A percentile compares a stretch with the other conserved stretches of the same genome.
Conservation (phyloP, 2,329 filamentous ascomycete species). For the Proliferodiscus dingleyae region DNA sequence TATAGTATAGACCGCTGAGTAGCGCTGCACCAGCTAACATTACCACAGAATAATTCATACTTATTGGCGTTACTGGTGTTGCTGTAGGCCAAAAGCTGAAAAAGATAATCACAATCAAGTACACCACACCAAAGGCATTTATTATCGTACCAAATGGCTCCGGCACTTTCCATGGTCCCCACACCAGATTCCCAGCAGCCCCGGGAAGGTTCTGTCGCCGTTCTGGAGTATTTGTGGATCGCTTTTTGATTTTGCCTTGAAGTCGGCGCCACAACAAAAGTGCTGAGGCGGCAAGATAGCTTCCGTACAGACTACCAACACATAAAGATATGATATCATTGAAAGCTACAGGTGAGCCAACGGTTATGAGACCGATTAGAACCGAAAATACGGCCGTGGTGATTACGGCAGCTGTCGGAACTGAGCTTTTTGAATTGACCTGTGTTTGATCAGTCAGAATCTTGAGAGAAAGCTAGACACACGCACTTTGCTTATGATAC, state of each 20-base stretch:
- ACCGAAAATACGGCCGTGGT: constrained; percentile 29
- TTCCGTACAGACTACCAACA: constrained; percentile 34
- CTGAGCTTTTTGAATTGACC: constrained; percentile 2
- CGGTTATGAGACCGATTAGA: constrained; percentile 34
- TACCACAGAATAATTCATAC: constrained; percentile 37
- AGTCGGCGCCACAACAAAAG: constrained; percentile 29
- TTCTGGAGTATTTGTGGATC: neutral
- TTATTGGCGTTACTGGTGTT: constrained; percentile 32
- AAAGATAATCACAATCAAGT: constrained; percentile 39
- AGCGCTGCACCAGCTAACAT: neutral
- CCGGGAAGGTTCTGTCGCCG: neutral
- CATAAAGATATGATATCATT: constrained; percentile 40
- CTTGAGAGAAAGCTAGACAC: neutral
- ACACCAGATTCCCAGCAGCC: neutral
- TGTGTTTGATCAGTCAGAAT: neutral
- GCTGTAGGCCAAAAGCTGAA: constrained; percentile 43
- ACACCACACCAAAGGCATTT: constrained; percentile 38
- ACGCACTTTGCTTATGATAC: no score
- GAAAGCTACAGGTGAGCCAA: constrained; percentile 37
- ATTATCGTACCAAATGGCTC: constrained; percentile 19
- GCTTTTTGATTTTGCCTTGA: neutral
- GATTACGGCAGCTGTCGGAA: constrained; percentile 12
- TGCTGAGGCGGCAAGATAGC: constrained; percentile 2
- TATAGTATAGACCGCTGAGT: neutral
- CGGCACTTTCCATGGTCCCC: constrained; percentile 2